Evolutionary conservation across 305 asterid species (phyloP), one percentile per base, ranked within the genome.

Genomic region (Fraxinus ornus): DNA sequence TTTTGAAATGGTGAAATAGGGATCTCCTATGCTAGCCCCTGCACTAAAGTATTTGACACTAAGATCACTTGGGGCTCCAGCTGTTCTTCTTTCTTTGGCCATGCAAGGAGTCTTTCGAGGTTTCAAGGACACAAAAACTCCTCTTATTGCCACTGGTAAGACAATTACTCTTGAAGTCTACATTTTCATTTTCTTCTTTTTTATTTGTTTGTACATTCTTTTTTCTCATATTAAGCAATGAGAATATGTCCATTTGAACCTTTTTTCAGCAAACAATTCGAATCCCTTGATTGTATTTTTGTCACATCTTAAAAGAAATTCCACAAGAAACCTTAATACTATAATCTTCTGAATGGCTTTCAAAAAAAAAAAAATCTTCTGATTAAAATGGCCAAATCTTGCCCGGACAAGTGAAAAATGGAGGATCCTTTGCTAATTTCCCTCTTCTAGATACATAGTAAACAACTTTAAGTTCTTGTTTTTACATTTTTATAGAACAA

Each of bases 71-170:
- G 98, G 98, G 32, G 95, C 98, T 5, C 98, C 98, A 1, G 98
- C 98, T 7, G 96, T 94, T 22, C 97, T 94, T 32, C 95, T 94
- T 62, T 94, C 97, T n/a, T 85, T 94, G 82, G 94, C 98, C 17
- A 94, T 93, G 97, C 98, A 94, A 86, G 98, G 98, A 0, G 90
- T 93, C 33, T 94, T 94, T 79, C 92, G 98, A 15, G 98, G 98
- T 41, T 90, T 94, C 62, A 94, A 94, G 87, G 97, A 94, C 72
- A 94, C 98, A 1, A 93, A 70, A 81, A 94, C 97, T 68, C 98
- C 99, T 19, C 89, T 95, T 78, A 89, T 87, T 36, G 98, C 98
- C 70, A 95, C 94, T 49, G 98, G 98, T 95, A 90, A 79, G 36
- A 24, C 74, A 77, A 32, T 26, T 57, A 78, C 75, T 72, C 39